Percentiles rank a stretch among this genome's conserved stretches.
phyloP scores from a whole-genome alignment of 2,329 filamentous ascomycete species.

The Penicillium glabrum region DNA sequence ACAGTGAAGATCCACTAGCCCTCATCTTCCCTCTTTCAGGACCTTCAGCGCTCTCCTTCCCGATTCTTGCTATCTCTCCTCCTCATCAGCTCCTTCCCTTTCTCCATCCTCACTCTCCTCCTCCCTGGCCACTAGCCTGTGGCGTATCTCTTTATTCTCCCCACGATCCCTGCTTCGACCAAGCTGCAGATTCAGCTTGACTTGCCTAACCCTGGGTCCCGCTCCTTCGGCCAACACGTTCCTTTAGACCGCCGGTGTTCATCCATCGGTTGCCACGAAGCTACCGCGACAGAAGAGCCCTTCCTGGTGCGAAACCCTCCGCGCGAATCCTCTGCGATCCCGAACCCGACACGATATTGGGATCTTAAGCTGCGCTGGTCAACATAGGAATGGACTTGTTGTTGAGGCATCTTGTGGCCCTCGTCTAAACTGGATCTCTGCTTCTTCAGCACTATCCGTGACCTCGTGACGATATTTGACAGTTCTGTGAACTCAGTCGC shows the following conservation, averaged over 20 bases:
- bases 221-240: constrained; percentile 11
- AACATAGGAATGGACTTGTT: constrained; percentile 39
- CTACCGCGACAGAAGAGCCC: not conserved
- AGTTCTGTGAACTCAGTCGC: not conserved
- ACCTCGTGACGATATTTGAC: constrained; percentile 4
- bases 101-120: constrained; percentile 11
- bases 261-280: constrained; percentile 3
- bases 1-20: constrained; percentile 30
- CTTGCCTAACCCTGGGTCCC: constrained; percentile 8
- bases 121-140: constrained; percentile 19
- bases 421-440: constrained; percentile 29
- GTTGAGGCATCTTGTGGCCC: constrained; percentile 29
- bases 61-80: constrained; percentile 14
- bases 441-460: constrained; percentile 22
- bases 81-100: constrained; percentile 15
- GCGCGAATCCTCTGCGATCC: constrained; percentile 8
- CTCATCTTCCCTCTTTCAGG: constrained; percentile 29
- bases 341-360: constrained; percentile 13
- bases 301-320: not conserved
- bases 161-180: not conserved
- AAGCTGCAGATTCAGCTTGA: constrained; percentile 2
- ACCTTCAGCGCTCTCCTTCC: constrained; percentile 21
- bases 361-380: constrained; percentile 24
- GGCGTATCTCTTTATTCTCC: constrained; percentile 8
- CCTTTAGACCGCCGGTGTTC: constrained; percentile 7